Conservation (phyloP, 2,329 filamentous ascomycete genomes). For the Plenodomus biglobosus region DNA sequence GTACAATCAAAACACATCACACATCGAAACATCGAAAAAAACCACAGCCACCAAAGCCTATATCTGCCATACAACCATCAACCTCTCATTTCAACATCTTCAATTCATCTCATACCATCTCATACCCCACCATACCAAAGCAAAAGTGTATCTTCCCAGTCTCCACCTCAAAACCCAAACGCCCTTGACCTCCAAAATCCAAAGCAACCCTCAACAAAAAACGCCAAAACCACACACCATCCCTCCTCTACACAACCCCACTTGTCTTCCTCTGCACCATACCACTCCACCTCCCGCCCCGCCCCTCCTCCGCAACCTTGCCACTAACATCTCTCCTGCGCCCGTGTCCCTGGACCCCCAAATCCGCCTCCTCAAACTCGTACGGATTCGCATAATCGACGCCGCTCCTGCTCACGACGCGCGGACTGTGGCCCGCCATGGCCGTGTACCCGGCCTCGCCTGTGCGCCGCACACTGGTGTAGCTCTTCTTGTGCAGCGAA, state of each 20-base stretch:
- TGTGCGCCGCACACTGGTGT: constrained; percentile 35
- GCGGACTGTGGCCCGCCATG: constrained; percentile 38
- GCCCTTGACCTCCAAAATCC: too few relatives aligned
- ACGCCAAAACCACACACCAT: background rate
- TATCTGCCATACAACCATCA: too few relatives aligned
- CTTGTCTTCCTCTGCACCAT: constrained; percentile 47
- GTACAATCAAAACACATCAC: too few relatives aligned
- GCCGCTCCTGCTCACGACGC: constrained; percentile 52
- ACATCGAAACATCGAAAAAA: too few relatives aligned
- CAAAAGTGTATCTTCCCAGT: background rate
- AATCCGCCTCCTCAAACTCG: constrained; percentile 34
- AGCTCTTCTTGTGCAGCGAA: constrained; percentile 37
- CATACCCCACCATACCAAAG: background rate
- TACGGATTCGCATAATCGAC: constrained; percentile 49
- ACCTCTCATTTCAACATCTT: background rate
- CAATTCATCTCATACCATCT: background rate
- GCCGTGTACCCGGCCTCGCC: constrained; percentile 36
- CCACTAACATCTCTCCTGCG: constrained; percentile 64
- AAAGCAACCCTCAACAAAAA: too few relatives aligned
- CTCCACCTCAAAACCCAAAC: background rate
- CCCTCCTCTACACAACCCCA: constrained; percentile 30
- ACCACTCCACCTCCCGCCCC: constrained; percentile 45
- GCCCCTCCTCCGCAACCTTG: constrained; percentile 71
- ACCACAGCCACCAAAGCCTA: too few relatives aligned
- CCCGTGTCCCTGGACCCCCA: constrained; percentile 26